A percentile compares a stretch with the other conserved stretches of the same genome.
These are phyloP conservation scores for Calonectria naviculata DNA, from an alignment of 2,329 filamentous ascomycete species.

Conservation along the genomic window DNA sequence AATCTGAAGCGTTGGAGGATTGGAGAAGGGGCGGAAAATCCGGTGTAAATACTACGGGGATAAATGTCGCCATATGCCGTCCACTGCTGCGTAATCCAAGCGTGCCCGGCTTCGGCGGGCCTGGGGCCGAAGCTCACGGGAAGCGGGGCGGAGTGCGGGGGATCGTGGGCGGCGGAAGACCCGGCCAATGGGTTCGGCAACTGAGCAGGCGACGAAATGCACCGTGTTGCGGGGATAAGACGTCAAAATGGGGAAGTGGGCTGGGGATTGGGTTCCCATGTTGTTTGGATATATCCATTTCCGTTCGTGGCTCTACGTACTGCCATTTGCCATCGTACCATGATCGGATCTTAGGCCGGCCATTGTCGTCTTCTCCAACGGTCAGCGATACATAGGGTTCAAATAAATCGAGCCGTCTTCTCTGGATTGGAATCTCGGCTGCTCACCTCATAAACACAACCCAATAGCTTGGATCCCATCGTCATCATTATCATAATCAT, in stretches of 20 bases:
- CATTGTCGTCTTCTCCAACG: background rate
- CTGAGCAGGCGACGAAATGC: background rate
- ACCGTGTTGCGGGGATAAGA: background rate
- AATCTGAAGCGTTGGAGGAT: background rate
- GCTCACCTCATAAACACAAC: background rate
- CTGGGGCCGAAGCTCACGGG: constrained; percentile 18
- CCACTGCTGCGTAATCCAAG: constrained; percentile 20
- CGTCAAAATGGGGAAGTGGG: background rate
- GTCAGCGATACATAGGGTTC: background rate
- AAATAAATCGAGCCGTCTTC: constrained; percentile 4
- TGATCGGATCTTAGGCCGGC: background rate
- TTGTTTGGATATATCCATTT: constrained; percentile 1
- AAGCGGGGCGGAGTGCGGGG: constrained; percentile 25
- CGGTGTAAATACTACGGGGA: constrained; percentile 21
- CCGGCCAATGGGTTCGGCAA: constrained; percentile 21
- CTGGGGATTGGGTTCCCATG: background rate
- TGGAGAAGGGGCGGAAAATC: constrained; percentile 10
- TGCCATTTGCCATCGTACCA: constrained; percentile 10
- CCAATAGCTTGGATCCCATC: too few relatives aligned
- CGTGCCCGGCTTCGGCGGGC: constrained; percentile 20
- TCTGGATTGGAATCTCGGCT: background rate
- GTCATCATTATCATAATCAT: background rate
- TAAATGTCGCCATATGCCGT: background rate
- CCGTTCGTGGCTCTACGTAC: background rate
- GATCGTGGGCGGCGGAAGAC: background rate